These are phyloP conservation scores for Ceratobasidium sp. DNA, from an alignment of 1,284 basidiomycete genomes.

Conservation along the genomic window DNA sequence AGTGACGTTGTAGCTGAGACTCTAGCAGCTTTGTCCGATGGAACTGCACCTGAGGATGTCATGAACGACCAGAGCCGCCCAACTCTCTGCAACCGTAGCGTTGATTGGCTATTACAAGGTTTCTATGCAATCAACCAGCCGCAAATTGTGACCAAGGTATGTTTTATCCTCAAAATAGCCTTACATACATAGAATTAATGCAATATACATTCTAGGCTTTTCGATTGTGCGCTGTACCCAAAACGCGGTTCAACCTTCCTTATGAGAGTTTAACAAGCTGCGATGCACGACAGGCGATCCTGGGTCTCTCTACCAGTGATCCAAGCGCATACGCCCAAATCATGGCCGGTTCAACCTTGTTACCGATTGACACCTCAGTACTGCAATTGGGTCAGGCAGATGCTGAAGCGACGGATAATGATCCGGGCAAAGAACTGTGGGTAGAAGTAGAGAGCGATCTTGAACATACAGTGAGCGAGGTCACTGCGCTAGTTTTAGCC, in stretches of 20 bases:
- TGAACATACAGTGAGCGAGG: slow-evolving; percentile 7
- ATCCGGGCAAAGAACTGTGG: slow-evolving; percentile 49
- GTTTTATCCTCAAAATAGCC: too few species aligned
- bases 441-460: neutral
- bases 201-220: slow-evolving; percentile 36
- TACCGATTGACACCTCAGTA: neutral
- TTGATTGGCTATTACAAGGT: too few species aligned
- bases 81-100: too few species aligned
- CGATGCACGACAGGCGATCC: slow-evolving; percentile 25
- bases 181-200: too few species aligned
- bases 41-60: too few species aligned
- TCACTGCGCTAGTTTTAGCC: too few species aligned
- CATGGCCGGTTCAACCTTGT: neutral
- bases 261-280: slow-evolving; percentile 37
- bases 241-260: slow-evolving; percentile 36
- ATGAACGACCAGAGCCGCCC: too few species aligned
- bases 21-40: too few species aligned
- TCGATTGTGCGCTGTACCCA: slow-evolving; percentile 15
- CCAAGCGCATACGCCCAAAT: neutral
- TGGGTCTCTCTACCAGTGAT: slow-evolving; percentile 7
- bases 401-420: too few species aligned
- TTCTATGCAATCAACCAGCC: too few species aligned
- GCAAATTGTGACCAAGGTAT: too few species aligned
- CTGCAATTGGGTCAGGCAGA: too few species aligned
- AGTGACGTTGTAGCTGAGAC: neutral